phyloP scores from a whole-genome alignment of 805 yeast genomes.

The Debaryomyces hansenii region DNA sequence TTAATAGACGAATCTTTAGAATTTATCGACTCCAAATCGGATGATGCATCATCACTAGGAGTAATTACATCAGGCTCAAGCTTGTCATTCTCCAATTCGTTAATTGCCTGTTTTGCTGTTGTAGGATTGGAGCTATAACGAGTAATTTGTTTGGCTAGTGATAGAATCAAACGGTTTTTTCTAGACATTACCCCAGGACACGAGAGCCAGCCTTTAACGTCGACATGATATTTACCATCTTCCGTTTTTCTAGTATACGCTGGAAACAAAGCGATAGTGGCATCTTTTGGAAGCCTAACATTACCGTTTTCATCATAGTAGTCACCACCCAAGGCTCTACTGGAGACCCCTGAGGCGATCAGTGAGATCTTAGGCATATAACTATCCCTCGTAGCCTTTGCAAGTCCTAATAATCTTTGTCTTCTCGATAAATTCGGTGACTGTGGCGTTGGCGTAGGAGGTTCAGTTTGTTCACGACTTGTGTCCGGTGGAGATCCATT shows the following conservation, averaged over 20 bases:
- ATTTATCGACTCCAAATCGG: constrained; percentile 22
- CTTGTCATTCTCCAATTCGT: constrained; percentile 24
- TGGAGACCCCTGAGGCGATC: constrained; percentile 47
- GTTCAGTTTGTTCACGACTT: neutral
- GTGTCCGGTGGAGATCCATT: constrained; percentile 1
- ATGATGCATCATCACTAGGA: constrained; percentile 11
- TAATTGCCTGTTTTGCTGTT: constrained; percentile 18
- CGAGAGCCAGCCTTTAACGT: constrained; percentile 71
- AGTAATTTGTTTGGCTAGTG: constrained; percentile 68
- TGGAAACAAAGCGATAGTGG: constrained; percentile 53
- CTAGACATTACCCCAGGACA: constrained; percentile 71
- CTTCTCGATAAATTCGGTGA: constrained; percentile 29
- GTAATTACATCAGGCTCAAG: constrained; percentile 24
- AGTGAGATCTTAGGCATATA: constrained; percentile 56
- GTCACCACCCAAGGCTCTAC: constrained; percentile 27
- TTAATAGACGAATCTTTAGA: constrained; percentile 9
- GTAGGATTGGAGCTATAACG: constrained; percentile 29
- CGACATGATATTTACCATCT: constrained; percentile 39
- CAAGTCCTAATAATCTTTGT: constrained; percentile 49
- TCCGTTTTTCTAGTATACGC: constrained; percentile 31
- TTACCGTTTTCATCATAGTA: constrained; percentile 28
- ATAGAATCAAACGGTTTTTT: constrained; percentile 66
- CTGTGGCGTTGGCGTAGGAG: neutral
- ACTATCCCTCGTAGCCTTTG: constrained; percentile 55
- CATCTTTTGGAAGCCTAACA: constrained; percentile 51